phyloP scores from a whole-genome alignment of 2,329 filamentous ascomycete species.

The Stachybotrys echinatus region DNA sequence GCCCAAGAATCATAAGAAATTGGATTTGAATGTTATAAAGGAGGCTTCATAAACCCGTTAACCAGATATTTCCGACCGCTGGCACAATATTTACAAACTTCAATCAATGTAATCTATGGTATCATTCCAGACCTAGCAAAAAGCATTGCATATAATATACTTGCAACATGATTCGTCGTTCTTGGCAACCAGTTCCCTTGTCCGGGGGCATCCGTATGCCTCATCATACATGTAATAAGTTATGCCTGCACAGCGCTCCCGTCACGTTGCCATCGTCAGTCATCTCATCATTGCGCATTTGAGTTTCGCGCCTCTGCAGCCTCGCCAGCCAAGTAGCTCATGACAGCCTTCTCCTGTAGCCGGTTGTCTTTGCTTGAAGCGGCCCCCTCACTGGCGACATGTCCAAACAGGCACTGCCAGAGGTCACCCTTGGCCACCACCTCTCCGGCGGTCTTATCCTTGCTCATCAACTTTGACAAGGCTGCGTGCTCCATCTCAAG shows the following conservation, averaged over 20 bases:
- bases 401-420: constrained; percentile 84
- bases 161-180: no score
- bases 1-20: no score
- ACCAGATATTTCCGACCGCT: no score
- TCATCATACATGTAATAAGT: no score
- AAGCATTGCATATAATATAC: no score
- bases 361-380: constrained; percentile 16
- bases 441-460: constrained; percentile 69
- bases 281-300: not conserved
- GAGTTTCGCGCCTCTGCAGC: constrained; percentile 33
- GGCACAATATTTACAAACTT: no score
- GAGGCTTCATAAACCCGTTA: no score
- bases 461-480: constrained; percentile 64
- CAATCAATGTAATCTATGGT: no score
- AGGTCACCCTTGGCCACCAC: constrained; percentile 72
- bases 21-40: no score
- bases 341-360: constrained; percentile 27
- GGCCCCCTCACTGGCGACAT: constrained; percentile 29
- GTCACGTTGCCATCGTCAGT: not conserved
- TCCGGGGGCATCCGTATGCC: no score
- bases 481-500: constrained; percentile 72
- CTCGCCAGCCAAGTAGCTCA: constrained; percentile 38
- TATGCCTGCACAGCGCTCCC: not conserved
- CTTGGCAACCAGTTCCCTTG: no score
- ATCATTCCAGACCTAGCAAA: no score